Conservation (phyloP, 1,284 basidiomycete species). For the Omphalotus olearius region DNA sequence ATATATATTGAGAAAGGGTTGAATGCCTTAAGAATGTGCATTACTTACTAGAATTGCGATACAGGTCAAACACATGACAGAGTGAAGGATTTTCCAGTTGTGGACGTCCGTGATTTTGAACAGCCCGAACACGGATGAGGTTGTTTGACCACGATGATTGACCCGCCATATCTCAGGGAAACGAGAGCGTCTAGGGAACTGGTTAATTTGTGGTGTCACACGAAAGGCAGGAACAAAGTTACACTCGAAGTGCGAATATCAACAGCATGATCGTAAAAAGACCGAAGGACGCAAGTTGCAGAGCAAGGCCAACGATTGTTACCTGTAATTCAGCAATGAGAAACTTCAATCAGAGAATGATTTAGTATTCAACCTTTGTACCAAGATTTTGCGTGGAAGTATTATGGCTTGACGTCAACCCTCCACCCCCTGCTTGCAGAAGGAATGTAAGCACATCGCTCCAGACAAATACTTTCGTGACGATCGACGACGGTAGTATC, state of each 20-base stretch:
- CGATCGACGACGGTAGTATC: slow-evolving; percentile 10
- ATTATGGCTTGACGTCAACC: slow-evolving; percentile 5
- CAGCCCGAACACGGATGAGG: slow-evolving; percentile 1
- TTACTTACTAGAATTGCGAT: slow-evolving; percentile 15
- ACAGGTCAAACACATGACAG: slow-evolving; percentile 14
- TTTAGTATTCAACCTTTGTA: neutral
- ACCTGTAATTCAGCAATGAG: slow-evolving; percentile 9
- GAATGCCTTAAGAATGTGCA: too few relatives aligned
- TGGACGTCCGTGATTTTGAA: slow-evolving; percentile 14
- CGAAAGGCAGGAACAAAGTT: neutral
- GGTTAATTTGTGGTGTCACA: too few relatives aligned
- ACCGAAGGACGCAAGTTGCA: slow-evolving; percentile 17
- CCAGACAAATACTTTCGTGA: slow-evolving; percentile 19
- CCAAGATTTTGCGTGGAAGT: neutral
- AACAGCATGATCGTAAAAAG: slow-evolving; percentile 15
- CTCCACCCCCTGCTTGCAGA: slow-evolving; percentile 16
- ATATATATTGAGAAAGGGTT: neutral
- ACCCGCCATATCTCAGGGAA: slow-evolving; percentile 12
- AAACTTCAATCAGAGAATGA: neutral
- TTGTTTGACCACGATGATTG: neutral
- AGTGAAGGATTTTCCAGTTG: slow-evolving; percentile 20
- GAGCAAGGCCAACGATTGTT: slow-evolving; percentile 13
- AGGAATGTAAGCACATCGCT: slow-evolving; percentile 17
- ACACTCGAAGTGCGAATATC: slow-evolving; percentile 18
- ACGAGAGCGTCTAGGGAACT: neutral